phyloP scores from a whole-genome alignment of 2,329 filamentous ascomycete genomes.

The Paracoccidioides lutzii region DNA sequence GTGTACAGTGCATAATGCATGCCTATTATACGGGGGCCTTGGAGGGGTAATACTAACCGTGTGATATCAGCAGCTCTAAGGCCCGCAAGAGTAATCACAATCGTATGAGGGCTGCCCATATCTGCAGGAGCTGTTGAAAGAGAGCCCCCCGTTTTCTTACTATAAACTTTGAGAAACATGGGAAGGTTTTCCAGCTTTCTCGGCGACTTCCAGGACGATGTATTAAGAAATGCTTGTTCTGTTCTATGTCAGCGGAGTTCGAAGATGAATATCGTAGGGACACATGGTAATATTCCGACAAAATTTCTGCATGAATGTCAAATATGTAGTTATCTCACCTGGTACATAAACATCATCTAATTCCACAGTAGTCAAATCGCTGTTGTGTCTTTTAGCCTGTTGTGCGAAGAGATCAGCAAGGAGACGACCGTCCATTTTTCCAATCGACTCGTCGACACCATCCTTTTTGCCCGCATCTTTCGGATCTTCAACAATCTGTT shows the following conservation, averaged over 20 bases:
- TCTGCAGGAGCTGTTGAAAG: constrained; percentile 54
- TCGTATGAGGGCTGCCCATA: constrained; percentile 66
- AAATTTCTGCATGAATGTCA: neutral
- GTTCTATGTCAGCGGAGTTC: neutral
- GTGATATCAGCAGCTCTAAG: constrained; percentile 76
- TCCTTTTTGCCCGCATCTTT: constrained; percentile 47
- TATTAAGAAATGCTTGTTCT: constrained; percentile 69
- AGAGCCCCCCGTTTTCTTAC: constrained; percentile 41
- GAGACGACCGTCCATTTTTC: constrained; percentile 68
- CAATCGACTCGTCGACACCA: constrained; percentile 67
- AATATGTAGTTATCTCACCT: constrained; percentile 38
- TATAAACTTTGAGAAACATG: constrained; percentile 56
- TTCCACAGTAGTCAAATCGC: constrained; percentile 70
- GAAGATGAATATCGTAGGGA: neutral
- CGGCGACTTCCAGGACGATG: constrained; percentile 55
- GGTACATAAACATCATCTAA: constrained; percentile 69
- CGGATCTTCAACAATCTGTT: constrained; percentile 16
- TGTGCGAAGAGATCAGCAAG: constrained; percentile 78
- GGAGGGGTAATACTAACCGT: constrained; percentile 37
- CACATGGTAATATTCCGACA: neutral
- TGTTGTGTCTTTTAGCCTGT: constrained; percentile 62
- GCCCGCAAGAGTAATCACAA: constrained; percentile 76
- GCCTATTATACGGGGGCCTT: neutral
- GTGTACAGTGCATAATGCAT: neutral
- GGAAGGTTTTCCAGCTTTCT: constrained; percentile 63